Percentiles rank a stretch among this genome's conserved stretches.
Conservation (phyloP, 768 basidiomycete species). For the Leccinum aurantiacum region DNA sequence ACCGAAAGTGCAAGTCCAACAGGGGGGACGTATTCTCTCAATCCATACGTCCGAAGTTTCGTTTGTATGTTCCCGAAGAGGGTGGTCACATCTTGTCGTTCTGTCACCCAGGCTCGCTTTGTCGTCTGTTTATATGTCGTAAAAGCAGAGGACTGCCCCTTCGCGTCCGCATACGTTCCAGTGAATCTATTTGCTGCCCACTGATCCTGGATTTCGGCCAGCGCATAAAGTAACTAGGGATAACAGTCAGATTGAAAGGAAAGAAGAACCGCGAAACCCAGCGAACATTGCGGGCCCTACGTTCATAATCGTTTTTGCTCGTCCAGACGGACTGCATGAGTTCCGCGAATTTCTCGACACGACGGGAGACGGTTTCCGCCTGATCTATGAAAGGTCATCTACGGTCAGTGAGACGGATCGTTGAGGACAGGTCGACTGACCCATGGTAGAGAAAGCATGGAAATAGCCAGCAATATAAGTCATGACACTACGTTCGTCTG, state of each 20-base stretch:
- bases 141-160: constrained; percentile 70
- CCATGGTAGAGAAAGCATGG: constrained; percentile 97
- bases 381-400: constrained; percentile 58
- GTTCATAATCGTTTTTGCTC: constrained; percentile 88
- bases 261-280: not conserved
- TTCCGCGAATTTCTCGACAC: constrained; percentile 95
- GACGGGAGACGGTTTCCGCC: constrained; percentile 88
- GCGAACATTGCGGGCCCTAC: constrained; percentile 70
- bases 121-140: constrained; percentile 79
- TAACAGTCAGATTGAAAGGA: constrained; percentile 7
- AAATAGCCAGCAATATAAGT: constrained; percentile 97
- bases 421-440: constrained; percentile 43
- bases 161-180: constrained; percentile 80
- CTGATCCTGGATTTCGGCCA: constrained; percentile 62
- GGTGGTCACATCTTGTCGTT: constrained; percentile 83
- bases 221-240: constrained; percentile 60
- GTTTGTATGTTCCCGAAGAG: constrained; percentile 93
- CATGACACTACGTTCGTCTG: constrained; percentile 97
- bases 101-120: constrained; percentile 86
- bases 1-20: constrained; percentile 63
- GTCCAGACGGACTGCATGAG: constrained; percentile 92
- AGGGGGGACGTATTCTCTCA: constrained; percentile 82
- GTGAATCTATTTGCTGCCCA: constrained; percentile 70
- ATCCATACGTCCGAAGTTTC: constrained; percentile 86
- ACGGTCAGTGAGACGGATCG: not conserved